Evolutionary conservation across 2,329 filamentous ascomycete genomes (phyloP).

Genomic region (Colletotrichum caudatum): DNA sequence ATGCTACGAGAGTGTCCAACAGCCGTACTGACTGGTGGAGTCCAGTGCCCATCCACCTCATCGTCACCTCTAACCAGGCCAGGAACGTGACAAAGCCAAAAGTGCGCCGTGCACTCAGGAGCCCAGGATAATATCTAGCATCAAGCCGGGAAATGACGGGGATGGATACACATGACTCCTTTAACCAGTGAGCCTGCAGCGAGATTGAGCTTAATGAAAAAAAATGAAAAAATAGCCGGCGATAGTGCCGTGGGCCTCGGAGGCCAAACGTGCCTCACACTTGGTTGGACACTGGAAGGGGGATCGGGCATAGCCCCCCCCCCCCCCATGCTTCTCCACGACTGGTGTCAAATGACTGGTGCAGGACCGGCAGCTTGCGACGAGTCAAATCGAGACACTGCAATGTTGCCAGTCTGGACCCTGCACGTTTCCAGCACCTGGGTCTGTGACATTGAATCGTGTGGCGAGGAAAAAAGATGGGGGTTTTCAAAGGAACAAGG

Average conservation of each 20-base stretch:
- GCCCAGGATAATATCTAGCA: background rate
- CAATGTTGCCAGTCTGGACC: background rate
- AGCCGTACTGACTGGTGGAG: too few relatives aligned
- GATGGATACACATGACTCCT: background rate
- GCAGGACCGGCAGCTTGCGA: background rate
- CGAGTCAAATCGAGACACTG: background rate
- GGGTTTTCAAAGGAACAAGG: background rate
- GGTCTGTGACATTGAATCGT: background rate
- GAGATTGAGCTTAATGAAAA: background rate
- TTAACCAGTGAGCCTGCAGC: background rate
- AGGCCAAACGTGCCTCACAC: background rate
- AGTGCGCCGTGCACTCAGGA: background rate
- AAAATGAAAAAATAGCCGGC: background rate
- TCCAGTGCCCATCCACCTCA: too few relatives aligned
- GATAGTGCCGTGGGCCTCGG: background rate
- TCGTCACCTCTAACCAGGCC: too few relatives aligned
- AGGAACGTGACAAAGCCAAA: too few relatives aligned
- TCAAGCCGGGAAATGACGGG: accelerated
- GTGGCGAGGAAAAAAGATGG: background rate
- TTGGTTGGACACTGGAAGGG: background rate
- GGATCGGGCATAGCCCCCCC: background rate
- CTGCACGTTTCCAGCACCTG: background rate
- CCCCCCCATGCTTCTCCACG: background rate
- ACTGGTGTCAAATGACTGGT: background rate
- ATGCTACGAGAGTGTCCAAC: too few relatives aligned